A percentile compares a stretch with the other conserved stretches of the same genome.
Evolutionary conservation across 1,284 basidiomycete genomes (phyloP).

Genomic region (Ustilago bromivora): DNA sequence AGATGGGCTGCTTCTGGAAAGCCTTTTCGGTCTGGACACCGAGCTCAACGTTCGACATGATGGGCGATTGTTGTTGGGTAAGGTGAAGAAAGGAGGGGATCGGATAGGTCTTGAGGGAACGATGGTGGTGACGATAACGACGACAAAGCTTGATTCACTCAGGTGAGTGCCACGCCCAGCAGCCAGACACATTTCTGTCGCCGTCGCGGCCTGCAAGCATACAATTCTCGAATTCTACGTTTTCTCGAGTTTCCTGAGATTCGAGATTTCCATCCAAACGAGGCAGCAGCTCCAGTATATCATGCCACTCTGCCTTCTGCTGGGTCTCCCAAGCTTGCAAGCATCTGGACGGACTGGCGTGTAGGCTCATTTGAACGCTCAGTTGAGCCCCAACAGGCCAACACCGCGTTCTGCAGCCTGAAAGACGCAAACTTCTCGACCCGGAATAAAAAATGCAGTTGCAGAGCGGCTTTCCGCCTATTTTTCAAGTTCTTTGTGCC

Average conservation of each 20-base stretch:
- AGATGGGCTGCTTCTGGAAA: slow-evolving; percentile 94
- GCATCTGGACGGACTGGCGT: not conserved
- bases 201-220: no score
- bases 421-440: not conserved
- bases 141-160: slow-evolving; percentile 19
- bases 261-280: slow-evolving; percentile 8
- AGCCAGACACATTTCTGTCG: slow-evolving; percentile 5
- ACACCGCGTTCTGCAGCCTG: not conserved
- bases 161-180: slow-evolving; percentile 1
- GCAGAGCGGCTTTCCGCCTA: no score
- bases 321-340: not conserved
- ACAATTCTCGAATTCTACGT: slow-evolving; percentile 8
- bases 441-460: no score
- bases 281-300: slow-evolving; percentile 5
- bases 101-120: slow-evolving; percentile 37
- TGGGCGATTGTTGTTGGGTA: slow-evolving; percentile 42
- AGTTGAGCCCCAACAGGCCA: no score
- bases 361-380: not conserved
- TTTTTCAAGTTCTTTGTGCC: no score
- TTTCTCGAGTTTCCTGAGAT: slow-evolving; percentile 3
- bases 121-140: slow-evolving; percentile 45
- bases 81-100: slow-evolving; percentile 39
- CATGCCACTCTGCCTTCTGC: not conserved
- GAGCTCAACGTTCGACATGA: slow-evolving; percentile 68
- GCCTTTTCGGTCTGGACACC: slow-evolving; percentile 69